phyloP scores from a whole-genome alignment of 305 asterid genomes.

The Fraxinus paxiana region DNA sequence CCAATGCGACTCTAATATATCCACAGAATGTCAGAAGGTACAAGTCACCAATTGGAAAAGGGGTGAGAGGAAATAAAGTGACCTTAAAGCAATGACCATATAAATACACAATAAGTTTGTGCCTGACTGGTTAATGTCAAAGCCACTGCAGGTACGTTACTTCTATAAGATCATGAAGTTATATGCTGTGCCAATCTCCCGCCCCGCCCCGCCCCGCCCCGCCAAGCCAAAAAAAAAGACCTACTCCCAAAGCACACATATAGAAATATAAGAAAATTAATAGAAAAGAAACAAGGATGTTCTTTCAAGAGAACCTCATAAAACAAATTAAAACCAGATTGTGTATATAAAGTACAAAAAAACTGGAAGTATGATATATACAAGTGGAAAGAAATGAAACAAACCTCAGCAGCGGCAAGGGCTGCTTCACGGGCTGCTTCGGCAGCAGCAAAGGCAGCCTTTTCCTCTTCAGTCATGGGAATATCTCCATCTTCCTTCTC shows the following conservation, averaged over 20 bases:
- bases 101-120: constrained; percentile 10
- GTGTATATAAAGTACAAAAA: background rate
- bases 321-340: constrained; percentile 14
- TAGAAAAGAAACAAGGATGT: background rate
- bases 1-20: background rate
- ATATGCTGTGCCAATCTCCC: background rate
- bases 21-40: background rate
- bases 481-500: constrained; percentile 45
- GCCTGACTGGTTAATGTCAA: constrained; percentile 19
- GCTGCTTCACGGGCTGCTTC: constrained; percentile 96
- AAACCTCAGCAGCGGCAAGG: constrained; percentile 93
- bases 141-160: constrained; percentile 1
- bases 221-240: background rate
- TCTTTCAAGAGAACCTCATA: constrained; percentile 10
- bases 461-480: constrained; percentile 85
- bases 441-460: constrained; percentile 85
- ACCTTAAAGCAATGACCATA: constrained; percentile 4
- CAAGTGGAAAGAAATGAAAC: constrained; percentile 21
- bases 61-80: background rate
- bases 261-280: background rate
- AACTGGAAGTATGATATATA: constrained; percentile 1
- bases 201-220: background rate
- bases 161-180: constrained; percentile 20
- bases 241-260: background rate
- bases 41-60: background rate